These are phyloP conservation scores for Xylaria nigripes DNA, from an alignment of 495 filamentous ascomycete genomes.

Conservation along the genomic window DNA sequence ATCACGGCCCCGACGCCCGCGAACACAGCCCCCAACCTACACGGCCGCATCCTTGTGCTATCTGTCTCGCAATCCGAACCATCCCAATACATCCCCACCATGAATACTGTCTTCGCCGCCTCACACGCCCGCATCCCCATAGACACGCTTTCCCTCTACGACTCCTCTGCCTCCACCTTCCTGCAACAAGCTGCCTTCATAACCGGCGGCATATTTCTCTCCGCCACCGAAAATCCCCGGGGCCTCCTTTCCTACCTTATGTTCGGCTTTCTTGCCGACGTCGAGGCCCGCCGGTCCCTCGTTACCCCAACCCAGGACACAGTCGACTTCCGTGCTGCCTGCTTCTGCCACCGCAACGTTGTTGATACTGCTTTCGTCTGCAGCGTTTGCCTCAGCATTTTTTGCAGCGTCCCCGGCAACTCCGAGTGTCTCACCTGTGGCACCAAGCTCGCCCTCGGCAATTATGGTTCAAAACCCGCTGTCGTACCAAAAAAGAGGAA, in stretches of 20 bases:
- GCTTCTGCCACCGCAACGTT: conserved; percentile 89
- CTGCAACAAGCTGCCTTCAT: conserved; percentile 90
- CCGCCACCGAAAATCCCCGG: conserved; percentile 48
- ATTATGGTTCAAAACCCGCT: conserved; percentile 65
- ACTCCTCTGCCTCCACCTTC: conserved; percentile 66
- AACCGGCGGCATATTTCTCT: conserved; percentile 80
- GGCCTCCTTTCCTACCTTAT: conserved; percentile 86
- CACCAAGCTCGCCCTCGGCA: conserved; percentile 66
- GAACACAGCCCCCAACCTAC: conserved; percentile 38
- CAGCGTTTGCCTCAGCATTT: conserved; percentile 84
- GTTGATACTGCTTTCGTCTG: conserved; percentile 93
- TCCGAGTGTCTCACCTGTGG: conserved; percentile 86
- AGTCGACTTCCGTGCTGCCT: conserved; percentile 94
- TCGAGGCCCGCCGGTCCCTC: conserved; percentile 54
- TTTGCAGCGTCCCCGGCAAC: conserved; percentile 40
- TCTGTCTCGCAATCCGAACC: conserved; percentile 77
- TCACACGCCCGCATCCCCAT: conserved; percentile 78
- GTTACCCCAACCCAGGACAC: conserved; percentile 71
- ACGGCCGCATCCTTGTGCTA: conserved; percentile 77
- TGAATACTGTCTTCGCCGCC: conserved; percentile 96
- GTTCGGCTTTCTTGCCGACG: conserved; percentile 85
- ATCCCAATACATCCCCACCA: conserved; percentile 90
- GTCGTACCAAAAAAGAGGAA: conserved; percentile 72
- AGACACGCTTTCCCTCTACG: conserved; percentile 74
- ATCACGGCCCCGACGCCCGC: conserved; percentile 24